phyloP scores from a whole-genome alignment of 78 protist genomes.

The Emiliania huxleyi region DNA sequence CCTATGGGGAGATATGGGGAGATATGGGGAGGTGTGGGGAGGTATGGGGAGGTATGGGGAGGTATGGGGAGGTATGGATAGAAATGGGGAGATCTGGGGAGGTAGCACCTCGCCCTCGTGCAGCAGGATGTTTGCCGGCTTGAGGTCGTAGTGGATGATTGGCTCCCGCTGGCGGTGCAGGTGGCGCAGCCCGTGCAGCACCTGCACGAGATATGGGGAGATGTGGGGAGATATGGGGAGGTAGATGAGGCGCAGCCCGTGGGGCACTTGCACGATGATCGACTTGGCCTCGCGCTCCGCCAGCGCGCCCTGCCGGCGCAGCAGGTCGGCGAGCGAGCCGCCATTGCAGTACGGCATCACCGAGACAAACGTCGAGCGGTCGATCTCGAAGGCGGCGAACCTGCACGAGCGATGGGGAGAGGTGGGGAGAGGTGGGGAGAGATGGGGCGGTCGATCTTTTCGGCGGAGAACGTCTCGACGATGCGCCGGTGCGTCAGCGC shows the following conservation, averaged over 20 bases:
- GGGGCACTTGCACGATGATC: constrained; percentile 65
- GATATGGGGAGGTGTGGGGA: no score
- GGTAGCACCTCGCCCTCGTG: constrained; percentile 53
- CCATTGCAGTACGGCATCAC: constrained; percentile 79
- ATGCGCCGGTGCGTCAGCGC: constrained; percentile 63
- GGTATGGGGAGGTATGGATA: no score
- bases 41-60: no score
- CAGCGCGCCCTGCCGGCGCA: constrained; percentile 42
- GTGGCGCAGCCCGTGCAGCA: constrained; percentile 78
- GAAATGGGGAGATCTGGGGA: no score
- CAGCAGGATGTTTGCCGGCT: constrained; percentile 87
- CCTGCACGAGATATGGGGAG: no score
- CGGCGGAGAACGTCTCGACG: constrained; percentile 69
- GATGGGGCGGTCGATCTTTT: constrained; percentile 23
- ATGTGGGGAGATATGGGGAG: no score
- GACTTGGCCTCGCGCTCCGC: constrained; percentile 71
- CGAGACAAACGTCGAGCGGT: neutral
- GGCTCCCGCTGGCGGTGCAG: constrained; percentile 51
- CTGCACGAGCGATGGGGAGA: no score
- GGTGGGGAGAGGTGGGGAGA: no score
- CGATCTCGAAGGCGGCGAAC: constrained; percentile 65
- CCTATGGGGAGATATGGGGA: no score
- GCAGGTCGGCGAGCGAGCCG: constrained; percentile 66
- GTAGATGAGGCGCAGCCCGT: constrained; percentile 70
- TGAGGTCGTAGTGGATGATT: constrained; percentile 92